Evolutionary conservation across 805 yeast genomes (phyloP), one percentile per base, ranked within the genome.

Genomic region (Nakazawaea ishiwadae): DNA sequence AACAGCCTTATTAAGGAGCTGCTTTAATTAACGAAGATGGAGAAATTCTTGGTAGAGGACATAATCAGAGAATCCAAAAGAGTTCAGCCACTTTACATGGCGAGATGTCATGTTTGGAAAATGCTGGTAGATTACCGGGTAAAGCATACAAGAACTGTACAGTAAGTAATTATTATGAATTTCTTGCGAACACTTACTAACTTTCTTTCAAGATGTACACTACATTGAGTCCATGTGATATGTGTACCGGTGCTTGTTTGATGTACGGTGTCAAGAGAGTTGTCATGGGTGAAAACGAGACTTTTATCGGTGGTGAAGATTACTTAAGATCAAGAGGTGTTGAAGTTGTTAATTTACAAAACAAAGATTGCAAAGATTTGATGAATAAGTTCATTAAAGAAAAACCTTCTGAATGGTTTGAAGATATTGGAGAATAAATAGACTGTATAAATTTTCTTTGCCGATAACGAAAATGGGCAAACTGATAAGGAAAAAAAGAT

Each of bases 161-260:
- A 17, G 62, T 57, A 44, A 50, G 61, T 54, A 16, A n/a, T 21
- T 4, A n/a, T 31, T 18, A n/a, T 14, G 15, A 14, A 16, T 27
- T 29, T 31, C 31, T 7, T 7, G 26, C 10, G 9, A 23, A 23
- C 26, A 7, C 26, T 10, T 23, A 10, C 10, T 23, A 23, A 7
- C n/a, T n/a, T n/a, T n/a, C n/a, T n/a, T n/a, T n/a, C n/a, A 29
- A 40, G 58, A 75, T 88, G 75, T 91, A 89, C 65, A 89, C 97
- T 23, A 85, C 96, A 0, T 67, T 91, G 50, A 85, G 96, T 6
- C 97, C 98, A 3, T 91, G 98, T 60, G 74, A 81, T 51, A 91
- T 91, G 97, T 91, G 98, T 60, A 77, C 93, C 4, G 98, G 98
- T 16, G 95, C 97, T 5, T 84, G 91, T 48, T 55, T 91, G 39